These are phyloP conservation scores for Kluyveromyces aestuarii DNA, from an alignment of 805 yeast genomes.

Conservation along the genomic window DNA sequence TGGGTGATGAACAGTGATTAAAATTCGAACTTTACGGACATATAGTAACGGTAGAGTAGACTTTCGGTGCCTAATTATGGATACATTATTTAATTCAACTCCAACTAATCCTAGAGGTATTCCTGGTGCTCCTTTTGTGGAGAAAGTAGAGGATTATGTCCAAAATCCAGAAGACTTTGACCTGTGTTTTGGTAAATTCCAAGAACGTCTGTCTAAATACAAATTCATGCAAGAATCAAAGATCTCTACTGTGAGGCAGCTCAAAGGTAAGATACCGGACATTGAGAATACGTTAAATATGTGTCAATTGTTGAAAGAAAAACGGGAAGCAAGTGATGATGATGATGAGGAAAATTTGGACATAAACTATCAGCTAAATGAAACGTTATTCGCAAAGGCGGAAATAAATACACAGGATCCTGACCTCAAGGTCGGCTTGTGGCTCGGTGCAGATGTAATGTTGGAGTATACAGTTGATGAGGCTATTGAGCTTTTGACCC, in stretches of 20 bases:
- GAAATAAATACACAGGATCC: conserved; percentile 46
- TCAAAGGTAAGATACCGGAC: conserved; percentile 72
- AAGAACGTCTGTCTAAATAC: conserved; percentile 82
- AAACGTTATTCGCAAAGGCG: conserved; percentile 84
- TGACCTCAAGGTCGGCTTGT: conserved; percentile 53
- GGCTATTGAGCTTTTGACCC: conserved; percentile 61
- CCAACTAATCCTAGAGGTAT: conserved; percentile 86
- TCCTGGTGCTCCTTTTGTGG: conserved; percentile 93
- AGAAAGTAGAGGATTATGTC: conserved; percentile 66
- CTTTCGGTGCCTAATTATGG: conserved; percentile 13
- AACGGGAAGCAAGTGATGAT: conserved; percentile 32
- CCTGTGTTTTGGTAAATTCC: conserved; percentile 60
- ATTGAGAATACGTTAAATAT: conserved; percentile 75
- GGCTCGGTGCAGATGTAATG: conserved; percentile 99
- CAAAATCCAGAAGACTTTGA: conserved; percentile 65
- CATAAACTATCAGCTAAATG: conserved; percentile 87
- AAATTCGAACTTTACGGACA: not conserved
- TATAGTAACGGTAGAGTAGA: not conserved
- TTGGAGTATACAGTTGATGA: conserved; percentile 86
- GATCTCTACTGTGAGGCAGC: conserved; percentile 17
- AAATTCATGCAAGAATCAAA: conserved; percentile 65
- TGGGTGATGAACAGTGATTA: too few species aligned
- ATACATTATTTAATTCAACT: conserved; percentile 36
- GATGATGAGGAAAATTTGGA: conserved; percentile 36
- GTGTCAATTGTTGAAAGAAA: conserved; percentile 49